Evolutionary conservation across 2,329 filamentous ascomycete genomes (phyloP).

Genomic region (Alternaria arborescens): DNA sequence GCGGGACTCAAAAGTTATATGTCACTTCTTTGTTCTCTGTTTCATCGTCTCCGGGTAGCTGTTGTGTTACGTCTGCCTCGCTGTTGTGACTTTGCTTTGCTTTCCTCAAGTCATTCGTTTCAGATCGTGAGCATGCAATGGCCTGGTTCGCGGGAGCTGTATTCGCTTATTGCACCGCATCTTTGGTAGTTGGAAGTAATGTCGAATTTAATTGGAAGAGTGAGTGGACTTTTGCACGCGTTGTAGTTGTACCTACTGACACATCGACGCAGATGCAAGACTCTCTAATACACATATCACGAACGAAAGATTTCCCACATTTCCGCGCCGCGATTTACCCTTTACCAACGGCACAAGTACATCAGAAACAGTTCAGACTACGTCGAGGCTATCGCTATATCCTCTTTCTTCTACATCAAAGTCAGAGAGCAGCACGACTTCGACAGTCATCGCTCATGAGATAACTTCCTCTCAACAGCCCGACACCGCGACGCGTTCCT

Average conservation of each 20-base stretch:
- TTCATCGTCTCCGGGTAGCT: slow-evolving; percentile 30
- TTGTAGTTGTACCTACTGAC: not conserved
- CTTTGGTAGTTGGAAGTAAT: slow-evolving; percentile 3
- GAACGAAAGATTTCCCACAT: slow-evolving; percentile 6
- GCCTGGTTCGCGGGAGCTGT: slow-evolving; percentile 42
- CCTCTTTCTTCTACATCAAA: not conserved
- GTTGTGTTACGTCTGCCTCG: slow-evolving; percentile 18
- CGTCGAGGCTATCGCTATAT: not conserved
- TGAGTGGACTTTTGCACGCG: not conserved
- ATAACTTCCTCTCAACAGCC: not conserved
- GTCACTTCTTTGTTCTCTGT: slow-evolving; percentile 36
- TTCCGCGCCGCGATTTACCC: slow-evolving; percentile 14
- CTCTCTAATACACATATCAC: not conserved
- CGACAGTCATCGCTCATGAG: not conserved
- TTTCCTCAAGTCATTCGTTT: slow-evolving; percentile 36
- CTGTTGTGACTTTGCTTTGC: slow-evolving; percentile 27
- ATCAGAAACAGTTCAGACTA: not conserved
- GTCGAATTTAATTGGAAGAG: slow-evolving; percentile 1
- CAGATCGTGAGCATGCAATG: slow-evolving; percentile 45
- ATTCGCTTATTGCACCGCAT: slow-evolving; percentile 20
- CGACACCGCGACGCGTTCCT: not conserved
- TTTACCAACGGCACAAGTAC: slow-evolving; percentile 17
- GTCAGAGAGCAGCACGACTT: not conserved
- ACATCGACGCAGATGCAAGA: slow-evolving; percentile 1
- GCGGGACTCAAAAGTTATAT: slow-evolving; percentile 32